Base-by-base conservation (phyloP, 768 basidiomycete species). In the Leccinum arenicola region DNA sequence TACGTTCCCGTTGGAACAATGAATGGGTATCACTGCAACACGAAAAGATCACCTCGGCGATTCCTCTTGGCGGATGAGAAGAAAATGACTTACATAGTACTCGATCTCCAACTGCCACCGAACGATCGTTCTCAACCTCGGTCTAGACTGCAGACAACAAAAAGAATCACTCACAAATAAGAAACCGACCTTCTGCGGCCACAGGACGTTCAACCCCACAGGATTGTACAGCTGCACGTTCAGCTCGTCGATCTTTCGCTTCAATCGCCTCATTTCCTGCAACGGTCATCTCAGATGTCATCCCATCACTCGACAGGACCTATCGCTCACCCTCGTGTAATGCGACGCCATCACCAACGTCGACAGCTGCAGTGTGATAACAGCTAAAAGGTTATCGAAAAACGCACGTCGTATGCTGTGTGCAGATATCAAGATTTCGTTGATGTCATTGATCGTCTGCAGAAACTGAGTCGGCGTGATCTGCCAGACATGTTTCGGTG, bases 401-500 rank as follows among this genome's bases (percentile, higher is more conserved):
- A 89, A 82, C 17, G 91, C 82, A 63, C 82, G 83, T 55, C 79
- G 76, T 56, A 91, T 76, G 63, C 92, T 91, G 70, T 97, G 85
- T 2, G 97, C 97, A 4, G 86, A 86, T 50, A 94, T 90, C 56
- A 99, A 81, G 19, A 87, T 76, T 67, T 90, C 86, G 75, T 99
- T 99, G 74, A 98, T 86, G 23, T 87, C 81, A 67, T 95, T 95
- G 70, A 98, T 88, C 31, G 93, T 90, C 72, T 92, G 88, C 48
- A 90, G 81, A 71, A 95, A 98, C 66, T 93, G 87, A 3, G 89
- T 91, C 23, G 95, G 93, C 10, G 91, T 90, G 68, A 99, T 85
- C 95, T 97, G 68, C 11, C 35, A 54, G 23, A 25, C 23, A 50
- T 36, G 29, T 55, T 45, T 33, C 6, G 19, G 43, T 51, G 11